phyloP scores from a whole-genome alignment of 2,329 filamentous ascomycete species.

The Trichoderma polysporum region DNA sequence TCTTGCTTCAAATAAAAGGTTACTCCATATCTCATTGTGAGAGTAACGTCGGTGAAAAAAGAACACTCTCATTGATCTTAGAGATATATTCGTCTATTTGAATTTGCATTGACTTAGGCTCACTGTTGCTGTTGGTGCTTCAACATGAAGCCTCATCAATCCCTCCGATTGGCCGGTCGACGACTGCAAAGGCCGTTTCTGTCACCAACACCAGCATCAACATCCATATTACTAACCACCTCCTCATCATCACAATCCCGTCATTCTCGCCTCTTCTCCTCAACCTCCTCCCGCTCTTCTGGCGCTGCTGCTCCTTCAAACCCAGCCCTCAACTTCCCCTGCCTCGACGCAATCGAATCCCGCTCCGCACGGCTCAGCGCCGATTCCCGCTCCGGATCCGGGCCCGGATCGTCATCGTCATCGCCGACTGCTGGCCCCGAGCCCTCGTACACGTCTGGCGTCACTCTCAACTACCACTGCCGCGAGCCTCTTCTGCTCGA shows the following conservation, averaged over 20 bases:
- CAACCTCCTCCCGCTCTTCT: conserved; percentile 26
- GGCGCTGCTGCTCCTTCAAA: conserved; percentile 58
- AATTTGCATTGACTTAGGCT: not conserved
- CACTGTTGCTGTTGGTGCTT: not conserved
- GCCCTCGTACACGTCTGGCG: conserved; percentile 88
- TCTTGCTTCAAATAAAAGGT: not conserved
- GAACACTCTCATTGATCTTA: not conserved
- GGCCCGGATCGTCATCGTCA: conserved; percentile 53
- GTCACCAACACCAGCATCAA: conserved; percentile 25
- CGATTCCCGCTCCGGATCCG: conserved; percentile 20
- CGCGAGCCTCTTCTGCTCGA: conserved; percentile 76
- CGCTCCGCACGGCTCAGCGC: conserved; percentile 72
- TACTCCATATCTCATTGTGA: not conserved
- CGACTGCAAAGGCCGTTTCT: conserved; percentile 28
- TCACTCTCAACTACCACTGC: conserved; percentile 76
- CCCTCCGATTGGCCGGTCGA: conserved; percentile 18
- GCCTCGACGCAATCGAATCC: conserved; percentile 79
- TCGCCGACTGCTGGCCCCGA: conserved; percentile 63
- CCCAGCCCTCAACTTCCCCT: conserved; percentile 85
- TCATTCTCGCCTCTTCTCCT: conserved; percentile 24
- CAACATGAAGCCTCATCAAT: conserved; percentile 22
- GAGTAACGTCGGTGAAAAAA: not conserved
- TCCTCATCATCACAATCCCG: conserved; percentile 29
- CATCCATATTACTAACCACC: conserved; percentile 20
- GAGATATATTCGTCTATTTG: not conserved